Evolutionary conservation across 1,139 yeast genomes (phyloP), one percentile per base, ranked within the genome.

Genomic region (Geotrichum klebahnii): DNA sequence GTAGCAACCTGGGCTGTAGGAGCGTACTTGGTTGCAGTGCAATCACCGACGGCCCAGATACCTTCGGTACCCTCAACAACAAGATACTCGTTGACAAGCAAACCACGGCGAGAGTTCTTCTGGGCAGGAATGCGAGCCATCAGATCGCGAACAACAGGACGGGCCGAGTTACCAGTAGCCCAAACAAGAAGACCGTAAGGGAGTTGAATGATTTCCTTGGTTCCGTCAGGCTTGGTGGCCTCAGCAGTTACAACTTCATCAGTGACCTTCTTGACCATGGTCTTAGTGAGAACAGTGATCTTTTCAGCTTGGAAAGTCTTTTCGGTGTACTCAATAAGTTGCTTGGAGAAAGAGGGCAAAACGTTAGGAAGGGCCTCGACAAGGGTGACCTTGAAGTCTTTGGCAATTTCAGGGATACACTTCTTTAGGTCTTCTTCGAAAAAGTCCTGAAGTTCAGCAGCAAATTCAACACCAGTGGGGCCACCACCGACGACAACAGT

Each of bases 1-100:
- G 88, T 83, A 42, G 97, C 97, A 54, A 89, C 97, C 76, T 90
- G 97, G 44, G 96, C 97, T 52, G 97, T 90, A 59, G 97, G 97
- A 46, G 96, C 95, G 59, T 78, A 81, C 67, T 89, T 89, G 59
- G 94, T 85, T 54, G 80, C 79, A 43, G 96, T 85, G 75, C 97
- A 89, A 73, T 90, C 97, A 66, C 97, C 97, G 56, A 90, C 72
- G 44, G 95, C 97, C 71, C 77, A 90, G 60, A 90, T 81, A 59
- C 87, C 87, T 61, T 79, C 78, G 44, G 92, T 78, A 64, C 97
- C 97, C 62, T 86, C 80, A 45, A 89, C 85, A 65, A 84, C 84
- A 61, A 89, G 75, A 67, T 78, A 81, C 57, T 87, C 96, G 70
- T 88, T 84, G 53, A 89, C 86, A 59, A 87, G 75, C 60, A 90